Evolutionary conservation across 306 rosid species (phyloP), one percentile per base, ranked within the genome.

Genomic region (Mimosa bimucronata): DNA sequence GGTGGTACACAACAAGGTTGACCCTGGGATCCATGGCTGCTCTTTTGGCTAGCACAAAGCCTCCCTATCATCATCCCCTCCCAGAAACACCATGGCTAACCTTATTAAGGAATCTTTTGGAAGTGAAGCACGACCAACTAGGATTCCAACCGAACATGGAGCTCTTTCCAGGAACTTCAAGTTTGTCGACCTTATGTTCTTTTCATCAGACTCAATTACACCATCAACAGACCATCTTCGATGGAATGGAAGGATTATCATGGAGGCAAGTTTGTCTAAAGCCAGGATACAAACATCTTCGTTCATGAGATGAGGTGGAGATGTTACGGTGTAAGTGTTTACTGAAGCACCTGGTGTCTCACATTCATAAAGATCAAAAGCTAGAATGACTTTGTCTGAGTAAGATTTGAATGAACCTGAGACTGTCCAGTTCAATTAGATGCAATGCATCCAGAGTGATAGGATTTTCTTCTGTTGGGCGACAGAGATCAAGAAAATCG

Each of bases 141-240:
- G 87, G 69, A 90, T 87, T 62, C 88, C 94, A 5, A 90, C 58
- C 0, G 94, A 84, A 66, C 94, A 88, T 6, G 94, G 94, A 72
- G 91, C 85, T 42, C 66, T 74, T 58, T 86, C 85, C 10, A 90
- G 62, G 41, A 85, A 81, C 67, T 16, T 83, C 42, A 74, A 71
- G 44, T 90, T 90, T 38, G 84, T 41, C 29, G 77, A 23, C 85
- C 88, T 86, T 3, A 79, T 67, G 61, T 77, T 73, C 55, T 71
- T 81, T 85, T 88, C 90, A 26, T 86, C 88, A 2, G 83, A 88
- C 62, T 86, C 90, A 0, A 90, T 4, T 10, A 29, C 37, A 8
- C 89, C 91, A 23, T 81, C 89, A 23, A 14, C 14, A 15, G 86
- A 45, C 94, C 91, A 90, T 85, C 77, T 85, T 38, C 60, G 61